A percentile compares a stretch with the other conserved stretches of the same genome.
These are phyloP conservation scores for Cryptosporidium muris DNA, from an alignment of 169 alveolate species.

Conservation along the genomic window DNA sequence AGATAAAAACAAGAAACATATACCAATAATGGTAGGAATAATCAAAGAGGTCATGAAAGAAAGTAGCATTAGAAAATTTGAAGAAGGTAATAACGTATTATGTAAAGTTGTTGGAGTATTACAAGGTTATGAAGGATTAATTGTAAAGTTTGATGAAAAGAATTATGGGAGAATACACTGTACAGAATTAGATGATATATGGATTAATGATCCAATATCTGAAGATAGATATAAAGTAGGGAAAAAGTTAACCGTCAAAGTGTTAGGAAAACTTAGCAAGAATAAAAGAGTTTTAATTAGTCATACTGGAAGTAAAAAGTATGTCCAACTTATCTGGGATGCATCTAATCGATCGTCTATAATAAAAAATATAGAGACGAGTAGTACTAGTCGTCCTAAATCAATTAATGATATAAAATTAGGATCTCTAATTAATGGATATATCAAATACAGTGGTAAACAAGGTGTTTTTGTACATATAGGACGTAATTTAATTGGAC, in stretches of 20 bases:
- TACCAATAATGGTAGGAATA: no score
- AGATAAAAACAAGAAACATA: no score
- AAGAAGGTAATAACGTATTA: background rate
- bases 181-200: conserved; percentile 48
- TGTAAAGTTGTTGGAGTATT: conserved; percentile 37
- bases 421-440: conserved; percentile 58
- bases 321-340: conserved; percentile 13
- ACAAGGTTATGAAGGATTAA: conserved; percentile 34
- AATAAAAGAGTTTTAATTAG: conserved; percentile 7
- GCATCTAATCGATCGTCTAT: conserved; percentile 30
- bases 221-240: conserved; percentile 33
- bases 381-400: background rate
- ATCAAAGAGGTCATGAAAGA: background rate
- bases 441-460: conserved; percentile 44
- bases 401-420: background rate
- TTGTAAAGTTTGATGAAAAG: conserved; percentile 30
- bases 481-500: conserved; percentile 50
- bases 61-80: background rate
- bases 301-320: conserved; percentile 9
- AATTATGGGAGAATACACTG: conserved; percentile 48
- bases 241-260: background rate
- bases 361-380: conserved; percentile 16
- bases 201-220: conserved; percentile 14
- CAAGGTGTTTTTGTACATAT: conserved; percentile 65
- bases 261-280: background rate